Evolutionary conservation across 139 green algal genomes (phyloP).

Genomic region (Desmodesmus armatus): DNA sequence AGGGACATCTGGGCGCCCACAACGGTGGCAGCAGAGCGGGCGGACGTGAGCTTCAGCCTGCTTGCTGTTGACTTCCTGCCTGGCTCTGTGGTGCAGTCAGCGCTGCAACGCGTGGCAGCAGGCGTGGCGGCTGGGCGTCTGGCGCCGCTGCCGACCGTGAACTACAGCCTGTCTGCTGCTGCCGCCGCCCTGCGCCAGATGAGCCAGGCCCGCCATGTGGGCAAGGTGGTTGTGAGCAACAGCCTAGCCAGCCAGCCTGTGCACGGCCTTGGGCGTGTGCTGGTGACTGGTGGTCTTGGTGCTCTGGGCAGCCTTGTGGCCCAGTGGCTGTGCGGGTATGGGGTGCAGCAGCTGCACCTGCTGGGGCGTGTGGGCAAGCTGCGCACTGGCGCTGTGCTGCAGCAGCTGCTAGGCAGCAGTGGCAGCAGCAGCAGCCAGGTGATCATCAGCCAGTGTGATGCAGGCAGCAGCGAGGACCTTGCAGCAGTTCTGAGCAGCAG

Average conservation of each 20-base stretch:
- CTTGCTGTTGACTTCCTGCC: slow-evolving; percentile 92
- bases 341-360: slow-evolving; percentile 56
- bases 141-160: slow-evolving; percentile 52
- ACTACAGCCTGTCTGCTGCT: slow-evolving; percentile 51
- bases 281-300: slow-evolving; percentile 81
- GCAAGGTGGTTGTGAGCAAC: slow-evolving; percentile 83
- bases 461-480: slow-evolving; percentile 23
- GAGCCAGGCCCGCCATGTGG: slow-evolving; percentile 82
- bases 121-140: slow-evolving; percentile 54
- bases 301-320: slow-evolving; percentile 74
- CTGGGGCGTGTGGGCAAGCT: slow-evolving; percentile 59
- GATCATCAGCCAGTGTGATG: slow-evolving; percentile 46
- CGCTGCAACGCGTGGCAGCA: slow-evolving; percentile 47
- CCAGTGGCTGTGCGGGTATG: slow-evolving; percentile 62
- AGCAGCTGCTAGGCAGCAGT: background rate
- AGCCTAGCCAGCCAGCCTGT: background rate
- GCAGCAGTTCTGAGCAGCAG: slow-evolving; percentile 15
- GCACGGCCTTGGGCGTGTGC: slow-evolving; percentile 37
- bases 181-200: slow-evolving; percentile 82
- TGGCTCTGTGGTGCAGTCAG: slow-evolving; percentile 59
- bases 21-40: slow-evolving; percentile 77
- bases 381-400: slow-evolving; percentile 39
- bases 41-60: slow-evolving; percentile 80
- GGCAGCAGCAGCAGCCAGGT: slow-evolving; percentile 36
- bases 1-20: slow-evolving; percentile 81